Base-by-base conservation (phyloP, 768 basidiomycete genomes). In the Phanerochaete sordida region DNA sequence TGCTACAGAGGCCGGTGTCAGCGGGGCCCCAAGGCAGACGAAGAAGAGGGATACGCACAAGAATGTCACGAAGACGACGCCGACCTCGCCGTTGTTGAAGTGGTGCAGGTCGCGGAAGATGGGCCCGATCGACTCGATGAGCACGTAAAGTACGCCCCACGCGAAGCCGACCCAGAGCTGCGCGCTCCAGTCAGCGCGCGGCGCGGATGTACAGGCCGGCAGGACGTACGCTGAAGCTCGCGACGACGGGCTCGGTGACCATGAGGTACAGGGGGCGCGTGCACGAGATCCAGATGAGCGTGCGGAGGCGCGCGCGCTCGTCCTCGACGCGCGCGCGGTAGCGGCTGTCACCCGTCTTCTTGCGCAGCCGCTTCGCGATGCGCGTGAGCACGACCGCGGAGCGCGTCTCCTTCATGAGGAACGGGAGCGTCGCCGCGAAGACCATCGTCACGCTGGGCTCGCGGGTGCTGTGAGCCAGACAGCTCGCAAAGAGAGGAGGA, bases 341-440 rank as follows among this genome's bases (percentile, higher is more conserved):
- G 24, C 84, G 75, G 13, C 72, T 62, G 63, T 93, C 77, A 8
- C 87, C 87, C 0, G 85, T 86, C 57, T 83, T 76, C 69, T 86
- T 86, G 50, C 92, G 81, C 55, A 85, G 64, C 62, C 80, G 78
- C 62, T 76, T 78, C 0, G 92, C 93, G 26, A 85, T 73, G 4
- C 82, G 78, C 0, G 81, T 84, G 21, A 95, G 80, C 15, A 95
- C 75, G 50, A 95, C 85, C 0, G 84, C 80, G 0, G 82, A 74
- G 16, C 93, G 79, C 0, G 93, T 95, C 70, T 96, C 93, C 49
- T 74, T 76, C 79, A 93, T 77, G 56, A 87, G 60, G 0, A 90
- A 48, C 0, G 81, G 72, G 4, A 90, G 71, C 0, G 79, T 37
- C 4, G 85, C 56, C 6, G 85, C 64, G 56, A 84, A 85, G 1